Conservation (phyloP, 2,329 filamentous ascomycete species). For the Capronia epimyces region DNA sequence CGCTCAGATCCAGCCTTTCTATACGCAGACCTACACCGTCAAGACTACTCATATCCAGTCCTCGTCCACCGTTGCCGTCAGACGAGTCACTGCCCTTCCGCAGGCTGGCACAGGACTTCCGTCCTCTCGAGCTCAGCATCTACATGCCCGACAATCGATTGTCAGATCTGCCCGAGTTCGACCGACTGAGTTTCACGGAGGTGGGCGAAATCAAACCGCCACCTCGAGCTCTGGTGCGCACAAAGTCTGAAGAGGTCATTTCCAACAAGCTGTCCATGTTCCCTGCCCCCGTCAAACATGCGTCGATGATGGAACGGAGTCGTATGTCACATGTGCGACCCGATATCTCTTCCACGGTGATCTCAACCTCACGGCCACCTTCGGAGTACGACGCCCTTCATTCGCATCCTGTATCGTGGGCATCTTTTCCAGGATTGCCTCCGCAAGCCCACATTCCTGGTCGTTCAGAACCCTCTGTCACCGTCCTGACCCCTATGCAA, state of each 20-base stretch:
- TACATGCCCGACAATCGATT: constrained; percentile 41
- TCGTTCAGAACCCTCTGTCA: constrained; percentile 24
- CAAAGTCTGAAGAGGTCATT: constrained; percentile 26
- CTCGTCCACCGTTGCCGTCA: constrained; percentile 25
- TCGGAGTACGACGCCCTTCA: constrained; percentile 28
- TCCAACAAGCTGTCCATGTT: constrained; percentile 15
- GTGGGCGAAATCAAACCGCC: constrained; percentile 32
- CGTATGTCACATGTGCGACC: constrained; percentile 13
- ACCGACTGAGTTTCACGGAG: constrained; percentile 35
- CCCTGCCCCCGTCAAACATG: constrained; percentile 19
- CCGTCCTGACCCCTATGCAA: constrained; percentile 26
- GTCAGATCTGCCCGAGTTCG: constrained; percentile 43
- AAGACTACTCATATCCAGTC: constrained; percentile 39
- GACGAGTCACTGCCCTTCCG: constrained; percentile 20
- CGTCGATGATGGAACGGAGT: constrained; percentile 27
- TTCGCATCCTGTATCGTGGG: constrained; percentile 29
- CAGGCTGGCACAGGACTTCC: constrained; percentile 30
- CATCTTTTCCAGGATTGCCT: constrained; percentile 26
- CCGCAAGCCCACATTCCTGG: constrained; percentile 31
- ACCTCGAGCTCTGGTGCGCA: constrained; percentile 32
- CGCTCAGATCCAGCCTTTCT: constrained; percentile 39
- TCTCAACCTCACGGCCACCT: constrained; percentile 23
- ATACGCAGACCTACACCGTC: constrained; percentile 34
- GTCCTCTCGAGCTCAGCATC: constrained; percentile 46
- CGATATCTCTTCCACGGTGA: constrained; percentile 20